A percentile compares a stretch with the other conserved stretches of the same genome.
Conservation (phyloP, 805 yeast species). For the Wickerhamiella dianesei region DNA sequence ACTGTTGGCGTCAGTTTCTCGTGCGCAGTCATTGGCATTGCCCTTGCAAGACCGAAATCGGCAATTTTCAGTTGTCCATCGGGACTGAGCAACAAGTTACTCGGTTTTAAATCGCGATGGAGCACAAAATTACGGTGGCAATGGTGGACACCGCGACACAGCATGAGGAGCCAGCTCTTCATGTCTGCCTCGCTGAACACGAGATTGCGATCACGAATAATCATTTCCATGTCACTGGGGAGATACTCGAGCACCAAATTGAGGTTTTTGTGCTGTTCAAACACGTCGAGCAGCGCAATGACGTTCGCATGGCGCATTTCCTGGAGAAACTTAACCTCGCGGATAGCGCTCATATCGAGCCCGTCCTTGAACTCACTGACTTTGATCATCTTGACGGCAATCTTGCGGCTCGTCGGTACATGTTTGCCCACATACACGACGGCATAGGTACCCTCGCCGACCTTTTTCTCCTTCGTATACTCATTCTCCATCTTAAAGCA, state of each 20-base stretch:
- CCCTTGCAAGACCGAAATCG: slow-evolving; percentile 92
- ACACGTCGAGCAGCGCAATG: slow-evolving; percentile 81
- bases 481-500: slow-evolving; percentile 4
- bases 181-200: slow-evolving; percentile 76
- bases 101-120: slow-evolving; percentile 90
- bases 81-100: slow-evolving; percentile 74
- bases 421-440: slow-evolving; percentile 73
- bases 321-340: slow-evolving; percentile 82
- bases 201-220: slow-evolving; percentile 65
- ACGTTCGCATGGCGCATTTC: slow-evolving; percentile 75
- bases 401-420: slow-evolving; percentile 37
- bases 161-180: slow-evolving; percentile 90
- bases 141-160: slow-evolving; percentile 85
- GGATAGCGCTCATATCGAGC: slow-evolving; percentile 88
- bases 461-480: slow-evolving; percentile 50
- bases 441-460: slow-evolving; percentile 99
- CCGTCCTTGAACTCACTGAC: slow-evolving; percentile 93
- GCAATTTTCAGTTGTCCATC: slow-evolving; percentile 84
- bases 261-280: slow-evolving; percentile 47
- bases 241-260: slow-evolving; percentile 86
- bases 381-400: slow-evolving; percentile 93
- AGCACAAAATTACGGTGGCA: slow-evolving; percentile 84
- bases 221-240: slow-evolving; percentile 81
- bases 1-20: slow-evolving; percentile 79
- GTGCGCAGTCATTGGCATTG: slow-evolving; percentile 50